Conservation (phyloP, 345 rosid genomes). For the Anastatica hierochuntica region DNA sequence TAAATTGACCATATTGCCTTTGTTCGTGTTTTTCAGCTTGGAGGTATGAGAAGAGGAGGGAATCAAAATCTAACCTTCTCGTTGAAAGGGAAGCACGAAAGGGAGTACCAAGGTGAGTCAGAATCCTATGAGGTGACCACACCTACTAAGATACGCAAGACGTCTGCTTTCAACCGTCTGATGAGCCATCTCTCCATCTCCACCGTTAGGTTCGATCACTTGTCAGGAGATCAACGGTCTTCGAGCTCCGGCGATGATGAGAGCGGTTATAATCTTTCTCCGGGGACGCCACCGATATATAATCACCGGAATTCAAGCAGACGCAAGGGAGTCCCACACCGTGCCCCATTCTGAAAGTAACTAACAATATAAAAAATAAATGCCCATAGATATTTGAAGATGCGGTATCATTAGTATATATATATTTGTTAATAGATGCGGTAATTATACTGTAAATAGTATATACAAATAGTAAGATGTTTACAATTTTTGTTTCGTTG, state of each 20-base stretch:
- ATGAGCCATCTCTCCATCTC: slow-evolving; percentile 51
- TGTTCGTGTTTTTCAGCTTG: slow-evolving; percentile 36
- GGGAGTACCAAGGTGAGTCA: slow-evolving; percentile 36
- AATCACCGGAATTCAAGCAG: slow-evolving; percentile 60
- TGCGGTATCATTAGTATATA: too few relatives aligned
- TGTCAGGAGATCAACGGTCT: slow-evolving; percentile 28
- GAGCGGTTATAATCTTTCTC: slow-evolving; percentile 39
- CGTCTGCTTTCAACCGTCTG: slow-evolving; percentile 46
- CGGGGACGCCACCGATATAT: slow-evolving; percentile 49
- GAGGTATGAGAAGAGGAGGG: slow-evolving; percentile 68
- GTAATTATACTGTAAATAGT: too few relatives aligned
- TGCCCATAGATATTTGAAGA: too few relatives aligned
- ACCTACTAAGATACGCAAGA: slow-evolving; percentile 56
- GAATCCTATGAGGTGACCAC: slow-evolving; percentile 70
- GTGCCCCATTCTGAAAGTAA: slow-evolving; percentile 50
- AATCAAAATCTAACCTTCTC: slow-evolving; percentile 52
- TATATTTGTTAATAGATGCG: too few relatives aligned
- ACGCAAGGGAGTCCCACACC: slow-evolving; percentile 77
- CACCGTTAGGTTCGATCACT: slow-evolving; percentile 21
- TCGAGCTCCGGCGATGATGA: slow-evolving; percentile 64
- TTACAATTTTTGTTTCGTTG: too few relatives aligned
- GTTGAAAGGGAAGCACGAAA: slow-evolving; percentile 35
- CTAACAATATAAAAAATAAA: neutral
- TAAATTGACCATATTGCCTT: neutral
- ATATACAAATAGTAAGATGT: too few relatives aligned